Evolutionary conservation across 805 yeast genomes (phyloP).

Genomic region (Candida railenensis): DNA sequence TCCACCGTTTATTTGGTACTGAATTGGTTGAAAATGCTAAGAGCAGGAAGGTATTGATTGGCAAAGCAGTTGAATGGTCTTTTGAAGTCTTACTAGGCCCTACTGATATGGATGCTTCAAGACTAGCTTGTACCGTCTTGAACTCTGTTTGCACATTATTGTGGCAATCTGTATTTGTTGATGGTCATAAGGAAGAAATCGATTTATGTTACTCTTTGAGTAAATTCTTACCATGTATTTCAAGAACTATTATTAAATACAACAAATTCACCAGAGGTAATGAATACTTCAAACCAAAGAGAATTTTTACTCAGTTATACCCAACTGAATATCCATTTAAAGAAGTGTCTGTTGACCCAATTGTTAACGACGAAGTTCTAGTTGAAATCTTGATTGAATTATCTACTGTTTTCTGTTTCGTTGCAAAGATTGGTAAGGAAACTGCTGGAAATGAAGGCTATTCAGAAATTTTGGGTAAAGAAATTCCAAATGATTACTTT

Average conservation of each 20-base stretch:
- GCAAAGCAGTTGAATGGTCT: conserved; percentile 52
- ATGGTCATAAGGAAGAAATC: conserved; percentile 28
- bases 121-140: conserved; percentile 63
- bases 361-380: conserved; percentile 64
- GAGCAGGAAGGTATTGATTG: conserved; percentile 39
- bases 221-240: conserved; percentile 54
- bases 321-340: conserved; percentile 66
- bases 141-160: conserved; percentile 45
- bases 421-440: conserved; percentile 49
- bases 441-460: conserved; percentile 45
- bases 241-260: conserved; percentile 50
- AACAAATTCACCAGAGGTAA: conserved; percentile 48
- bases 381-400: conserved; percentile 75
- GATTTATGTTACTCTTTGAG: conserved; percentile 47
- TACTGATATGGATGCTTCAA: conserved; percentile 54
- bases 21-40: conserved; percentile 26
- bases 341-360: conserved; percentile 68
- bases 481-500: conserved; percentile 34
- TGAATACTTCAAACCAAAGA: conserved; percentile 53
- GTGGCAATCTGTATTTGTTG: conserved; percentile 29
- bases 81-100: conserved; percentile 55
- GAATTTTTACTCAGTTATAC: conserved; percentile 67
- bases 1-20: conserved; percentile 53
- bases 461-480: conserved; percentile 33
- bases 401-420: conserved; percentile 55